phyloP scores from a whole-genome alignment of 192 early-diverging fungal genomes.

The Entophlyctis luteolus region DNA sequence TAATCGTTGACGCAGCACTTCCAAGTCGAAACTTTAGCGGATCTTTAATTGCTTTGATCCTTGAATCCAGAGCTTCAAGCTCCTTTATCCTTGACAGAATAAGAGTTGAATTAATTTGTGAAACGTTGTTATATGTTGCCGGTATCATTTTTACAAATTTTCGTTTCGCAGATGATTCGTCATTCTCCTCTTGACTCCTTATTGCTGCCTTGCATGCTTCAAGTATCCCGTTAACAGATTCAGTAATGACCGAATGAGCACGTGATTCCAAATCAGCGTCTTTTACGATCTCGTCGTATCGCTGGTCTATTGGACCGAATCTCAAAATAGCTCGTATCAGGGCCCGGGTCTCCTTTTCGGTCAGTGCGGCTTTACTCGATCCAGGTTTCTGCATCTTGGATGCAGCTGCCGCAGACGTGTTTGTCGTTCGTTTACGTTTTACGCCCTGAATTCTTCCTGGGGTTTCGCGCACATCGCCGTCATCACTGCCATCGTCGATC shows the following conservation, averaged over 20 bases:
- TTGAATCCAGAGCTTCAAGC: conserved; percentile 59
- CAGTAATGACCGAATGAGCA: conserved; percentile 45
- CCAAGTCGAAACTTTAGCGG: conserved; percentile 71
- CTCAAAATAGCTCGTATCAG: conserved; percentile 73
- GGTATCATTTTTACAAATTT: conserved; percentile 64
- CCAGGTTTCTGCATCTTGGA: conserved; percentile 19
- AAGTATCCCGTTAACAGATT: conserved; percentile 41
- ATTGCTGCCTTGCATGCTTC: conserved; percentile 57
- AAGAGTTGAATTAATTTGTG: conserved; percentile 80
- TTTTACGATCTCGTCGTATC: conserved; percentile 76
- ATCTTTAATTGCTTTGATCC: conserved; percentile 55
- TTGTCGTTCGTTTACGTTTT: conserved; percentile 20
- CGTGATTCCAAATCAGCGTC: conserved; percentile 72
- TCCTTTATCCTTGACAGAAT: conserved; percentile 74
- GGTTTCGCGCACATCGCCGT: conserved; percentile 11
- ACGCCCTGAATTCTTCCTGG: not conserved
- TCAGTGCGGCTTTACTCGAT: conserved; percentile 38
- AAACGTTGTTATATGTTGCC: conserved; percentile 72
- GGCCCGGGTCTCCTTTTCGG: conserved; percentile 79
- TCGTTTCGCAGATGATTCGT: conserved; percentile 32
- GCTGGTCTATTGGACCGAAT: conserved; percentile 76
- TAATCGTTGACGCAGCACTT: conserved; percentile 55
- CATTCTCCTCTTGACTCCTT: conserved; percentile 33
- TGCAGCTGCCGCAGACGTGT: conserved; percentile 10
- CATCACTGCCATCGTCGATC: conserved; percentile 15